phyloP scores from a whole-genome alignment of 139 green algal genomes.

The Bryopsis sp. region DNA sequence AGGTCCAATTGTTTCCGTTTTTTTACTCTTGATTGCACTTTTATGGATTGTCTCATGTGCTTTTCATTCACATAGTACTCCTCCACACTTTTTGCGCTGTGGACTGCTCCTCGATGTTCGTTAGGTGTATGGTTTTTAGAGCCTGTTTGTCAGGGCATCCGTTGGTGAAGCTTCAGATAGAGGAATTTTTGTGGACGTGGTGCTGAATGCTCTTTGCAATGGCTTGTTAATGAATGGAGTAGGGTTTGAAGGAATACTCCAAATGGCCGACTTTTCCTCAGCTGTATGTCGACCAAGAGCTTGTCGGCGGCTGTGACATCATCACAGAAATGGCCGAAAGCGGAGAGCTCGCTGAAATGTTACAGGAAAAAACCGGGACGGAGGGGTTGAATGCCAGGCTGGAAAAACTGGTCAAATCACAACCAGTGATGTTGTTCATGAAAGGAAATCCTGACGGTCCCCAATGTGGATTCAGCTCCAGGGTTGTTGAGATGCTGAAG shows the following conservation, averaged over 20 bases:
- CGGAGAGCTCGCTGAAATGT: conserved; percentile 21
- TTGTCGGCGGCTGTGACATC: conserved; percentile 74
- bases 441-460: conserved; percentile 67
- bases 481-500: neutral
- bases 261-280: conserved; percentile 91
- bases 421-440: conserved; percentile 47
- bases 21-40: too few relatives aligned
- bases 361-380: neutral
- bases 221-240: too few relatives aligned
- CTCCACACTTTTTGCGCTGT: too few relatives aligned
- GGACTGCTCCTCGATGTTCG: too few relatives aligned
- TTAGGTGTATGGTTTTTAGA: too few relatives aligned
- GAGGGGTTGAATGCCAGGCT: neutral
- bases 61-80: too few relatives aligned
- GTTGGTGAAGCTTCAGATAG: too few relatives aligned
- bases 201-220: too few relatives aligned
- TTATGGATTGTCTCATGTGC: too few relatives aligned
- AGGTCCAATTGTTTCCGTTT: too few relatives aligned
- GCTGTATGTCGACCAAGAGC: conserved; percentile 72
- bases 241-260: conserved; percentile 77
- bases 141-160: too few relatives aligned
- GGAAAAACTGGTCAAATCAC: conserved; percentile 5
- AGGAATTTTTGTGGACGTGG: too few relatives aligned
- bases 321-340: conserved; percentile 47
- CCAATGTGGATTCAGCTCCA: conserved; percentile 41